These are phyloP conservation scores for Aureobasidium sp. DNA, from an alignment of 2,329 filamentous ascomycete genomes.

Conservation along the genomic window DNA sequence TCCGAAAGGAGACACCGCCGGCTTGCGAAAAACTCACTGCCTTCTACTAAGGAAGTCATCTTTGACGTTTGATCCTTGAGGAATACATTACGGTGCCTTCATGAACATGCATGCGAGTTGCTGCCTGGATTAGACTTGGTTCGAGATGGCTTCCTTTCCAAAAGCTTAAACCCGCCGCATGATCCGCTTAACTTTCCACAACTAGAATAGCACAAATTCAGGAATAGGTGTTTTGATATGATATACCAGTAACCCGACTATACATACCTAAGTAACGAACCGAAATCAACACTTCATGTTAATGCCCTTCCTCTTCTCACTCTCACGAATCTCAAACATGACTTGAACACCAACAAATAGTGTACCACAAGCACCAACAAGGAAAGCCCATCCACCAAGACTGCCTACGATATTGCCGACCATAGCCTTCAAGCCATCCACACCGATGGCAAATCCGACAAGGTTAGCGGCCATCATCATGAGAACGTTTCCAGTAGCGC, in stretches of 20 bases:
- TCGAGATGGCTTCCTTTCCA: too few relatives aligned
- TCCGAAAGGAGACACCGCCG: neutral
- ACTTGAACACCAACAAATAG: conserved; percentile 81
- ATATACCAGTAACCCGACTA: neutral
- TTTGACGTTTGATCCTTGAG: too few relatives aligned
- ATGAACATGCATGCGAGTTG: too few relatives aligned
- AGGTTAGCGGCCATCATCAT: conserved; percentile 97
- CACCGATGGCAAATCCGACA: conserved; percentile 85
- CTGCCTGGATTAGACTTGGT: too few relatives aligned
- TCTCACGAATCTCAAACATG: conserved; percentile 93
- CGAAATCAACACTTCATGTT: conserved; percentile 62
- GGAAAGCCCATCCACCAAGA: conserved; percentile 65
- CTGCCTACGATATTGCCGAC: conserved; percentile 68
- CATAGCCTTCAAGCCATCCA: conserved; percentile 77
- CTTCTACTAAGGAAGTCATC: neutral
- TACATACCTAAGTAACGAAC: neutral
- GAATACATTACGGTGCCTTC: too few relatives aligned
- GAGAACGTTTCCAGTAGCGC: conserved; percentile 73
- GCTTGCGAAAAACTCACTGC: neutral
- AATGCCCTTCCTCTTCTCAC: conserved; percentile 73
- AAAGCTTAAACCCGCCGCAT: neutral
- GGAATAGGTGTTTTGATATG: neutral
- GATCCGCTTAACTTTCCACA: neutral
- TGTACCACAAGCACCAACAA: conserved; percentile 59
- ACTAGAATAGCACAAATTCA: neutral